Base-by-base conservation (phyloP, 1,139 yeast genomes). In the Yamadazyma pseudoaaseri region DNA sequence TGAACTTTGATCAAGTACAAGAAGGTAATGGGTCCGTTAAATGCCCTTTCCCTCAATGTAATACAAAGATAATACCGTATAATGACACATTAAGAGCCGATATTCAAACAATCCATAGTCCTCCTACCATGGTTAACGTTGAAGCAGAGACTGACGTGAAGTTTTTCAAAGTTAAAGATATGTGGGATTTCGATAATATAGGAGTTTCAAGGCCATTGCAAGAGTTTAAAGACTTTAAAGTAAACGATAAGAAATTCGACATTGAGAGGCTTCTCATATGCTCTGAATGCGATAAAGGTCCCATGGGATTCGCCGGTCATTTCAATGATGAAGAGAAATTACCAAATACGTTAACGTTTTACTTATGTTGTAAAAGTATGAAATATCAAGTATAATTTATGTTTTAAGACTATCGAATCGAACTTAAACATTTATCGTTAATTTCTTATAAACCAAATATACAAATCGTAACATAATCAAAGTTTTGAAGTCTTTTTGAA, bases 151-250 rank as follows among this genome's bases (percentile, higher is more conserved):
- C 34, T 9, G 15, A 39, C 11, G 30, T 33, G 2, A 29, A 44
- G n/a, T 78, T 73, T 44, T 60, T 63, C 35, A 49, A 57, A 20
- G 54, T 81, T 2, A 49, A 60, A 3, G 86, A 82, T 46, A 78
- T 79, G 39, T 83, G 90, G 90, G 83, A 77, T 44, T 83, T 83
- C 47, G 90, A 82, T 45, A 83, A 83, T 48, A 73, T 83, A 29
- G 90, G 87, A 1, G 92, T 83, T 2, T 80, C 89, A 1, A 64
- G 70, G 51, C 70, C 78, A 17, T 41, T 54, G 11, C 52, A 52
- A 3, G 44, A 47, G 8, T 45, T 56, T 26, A 36, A 49, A 30
- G 38, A 37, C 14, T 42, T 45, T 20, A 31, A 33, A 16, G 30
- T 46, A 2, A 45, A 42, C 31, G 45, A 36, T 6, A 46, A 44